A percentile compares a stretch with the other conserved stretches of the same genome.
Conservation (phyloP, 202 grass and related monocot genomes). For the Tripidium arundinaceum region DNA sequence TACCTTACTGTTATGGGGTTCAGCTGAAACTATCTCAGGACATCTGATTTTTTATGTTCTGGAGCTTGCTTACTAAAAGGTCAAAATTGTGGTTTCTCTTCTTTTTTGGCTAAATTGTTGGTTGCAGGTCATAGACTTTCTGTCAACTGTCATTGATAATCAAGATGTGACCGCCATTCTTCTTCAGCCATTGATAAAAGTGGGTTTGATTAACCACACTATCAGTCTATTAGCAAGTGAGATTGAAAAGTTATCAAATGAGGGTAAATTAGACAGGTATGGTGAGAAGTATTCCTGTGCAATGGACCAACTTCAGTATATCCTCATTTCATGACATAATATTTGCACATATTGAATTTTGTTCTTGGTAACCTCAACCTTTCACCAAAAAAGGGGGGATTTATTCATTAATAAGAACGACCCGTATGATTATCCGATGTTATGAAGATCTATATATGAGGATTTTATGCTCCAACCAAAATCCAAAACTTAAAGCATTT, state of each 20-base stretch:
- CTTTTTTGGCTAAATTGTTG: constrained; percentile 22
- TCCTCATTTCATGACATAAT: neutral
- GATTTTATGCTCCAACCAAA: neutral
- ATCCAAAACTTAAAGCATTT: constrained; percentile 12
- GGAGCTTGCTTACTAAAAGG: constrained; percentile 4
- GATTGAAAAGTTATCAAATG: constrained; percentile 59
- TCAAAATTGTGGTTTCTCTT: neutral
- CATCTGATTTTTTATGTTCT: neutral
- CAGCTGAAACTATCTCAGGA: neutral
- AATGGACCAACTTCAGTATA: constrained; percentile 14
- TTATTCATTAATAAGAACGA: neutral
- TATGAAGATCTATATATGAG: constrained; percentile 10
- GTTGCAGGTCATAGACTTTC: constrained; percentile 70
- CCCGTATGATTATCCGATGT: neutral
- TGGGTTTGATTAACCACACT: constrained; percentile 48
- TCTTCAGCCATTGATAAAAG: constrained; percentile 79
- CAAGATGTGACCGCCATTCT: constrained; percentile 54
- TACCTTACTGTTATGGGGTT: neutral
- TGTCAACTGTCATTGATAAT: constrained; percentile 65
- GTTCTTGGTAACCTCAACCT: constrained; percentile 3
- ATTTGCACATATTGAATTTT: constrained; percentile 19
- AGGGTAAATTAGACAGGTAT: constrained; percentile 68
- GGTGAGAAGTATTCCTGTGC: neutral
- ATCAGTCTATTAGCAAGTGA: constrained; percentile 72
- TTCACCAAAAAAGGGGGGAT: neutral